Evolutionary conservation across 2,329 filamentous ascomycete species (phyloP).

Genomic region (Apiospora malaysiana): DNA sequence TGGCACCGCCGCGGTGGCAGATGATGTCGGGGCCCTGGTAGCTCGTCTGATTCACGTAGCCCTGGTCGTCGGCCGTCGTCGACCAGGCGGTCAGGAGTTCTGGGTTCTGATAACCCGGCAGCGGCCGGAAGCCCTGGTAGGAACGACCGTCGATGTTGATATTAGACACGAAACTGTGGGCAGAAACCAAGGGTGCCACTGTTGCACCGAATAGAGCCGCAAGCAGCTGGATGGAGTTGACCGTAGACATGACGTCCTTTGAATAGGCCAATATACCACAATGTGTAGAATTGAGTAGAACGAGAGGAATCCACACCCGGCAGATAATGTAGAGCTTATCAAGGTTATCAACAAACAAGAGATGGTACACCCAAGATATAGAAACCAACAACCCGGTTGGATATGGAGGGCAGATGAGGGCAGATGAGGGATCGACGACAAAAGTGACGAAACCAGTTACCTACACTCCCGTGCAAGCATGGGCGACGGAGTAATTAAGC

Average conservation of each 20-base stretch:
- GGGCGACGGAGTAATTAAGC: neutral
- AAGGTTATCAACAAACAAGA: neutral
- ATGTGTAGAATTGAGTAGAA: neutral
- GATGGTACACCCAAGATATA: neutral
- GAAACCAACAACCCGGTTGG: conserved; percentile 3
- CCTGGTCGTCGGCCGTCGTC: conserved; percentile 43
- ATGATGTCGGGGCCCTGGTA: conserved; percentile 45
- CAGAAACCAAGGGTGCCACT: conserved; percentile 21
- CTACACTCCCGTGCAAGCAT: neutral
- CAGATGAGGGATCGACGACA: neutral
- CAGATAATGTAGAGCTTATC: neutral
- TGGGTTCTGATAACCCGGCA: conserved; percentile 28
- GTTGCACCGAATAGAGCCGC: conserved; percentile 22
- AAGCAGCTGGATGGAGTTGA: conserved; percentile 16
- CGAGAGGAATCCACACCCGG: neutral
- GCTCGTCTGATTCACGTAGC: conserved; percentile 47
- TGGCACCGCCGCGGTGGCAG: conserved; percentile 42
- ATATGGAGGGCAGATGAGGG: neutral
- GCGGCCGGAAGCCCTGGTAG: conserved; percentile 36
- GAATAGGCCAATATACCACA: no score
- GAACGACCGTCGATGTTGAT: conserved; percentile 34
- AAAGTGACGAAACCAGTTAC: conserved; percentile 2
- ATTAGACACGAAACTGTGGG: conserved; percentile 38
- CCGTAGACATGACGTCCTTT: neutral
- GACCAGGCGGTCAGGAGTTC: conserved; percentile 37